A percentile compares a stretch with the other conserved stretches of the same genome.
Evolutionary conservation across 345 rosid species (phyloP).

Genomic region (Turnera subulata): DNA sequence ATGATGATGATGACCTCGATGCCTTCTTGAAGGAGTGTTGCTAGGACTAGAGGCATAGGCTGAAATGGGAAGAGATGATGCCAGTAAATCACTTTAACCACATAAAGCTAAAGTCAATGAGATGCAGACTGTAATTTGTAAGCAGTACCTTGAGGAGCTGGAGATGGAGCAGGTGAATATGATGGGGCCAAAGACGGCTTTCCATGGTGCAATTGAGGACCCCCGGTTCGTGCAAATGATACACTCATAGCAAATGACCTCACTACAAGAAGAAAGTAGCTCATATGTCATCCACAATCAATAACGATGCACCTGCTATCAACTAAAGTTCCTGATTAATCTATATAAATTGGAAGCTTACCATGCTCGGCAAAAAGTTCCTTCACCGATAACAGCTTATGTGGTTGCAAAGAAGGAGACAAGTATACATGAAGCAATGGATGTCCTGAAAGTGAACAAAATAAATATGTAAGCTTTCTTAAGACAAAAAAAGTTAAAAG

Average conservation of each 20-base stretch:
- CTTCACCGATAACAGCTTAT: slow-evolving; percentile 19
- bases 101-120: too few species aligned
- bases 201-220: slow-evolving; percentile 27
- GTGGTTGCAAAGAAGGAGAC: slow-evolving; percentile 30
- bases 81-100: not conserved
- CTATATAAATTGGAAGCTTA: slow-evolving; percentile 21
- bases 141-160: slow-evolving; percentile 40
- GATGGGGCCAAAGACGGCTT: slow-evolving; percentile 38
- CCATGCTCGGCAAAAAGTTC: slow-evolving; percentile 26
- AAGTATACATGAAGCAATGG: slow-evolving; percentile 24
- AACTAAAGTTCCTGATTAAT: not conserved
- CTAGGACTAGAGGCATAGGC: slow-evolving; percentile 40
- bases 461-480: slow-evolving; percentile 5
- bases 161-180: slow-evolving; percentile 44
- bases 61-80: slow-evolving; percentile 25
- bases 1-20: slow-evolving; percentile 38
- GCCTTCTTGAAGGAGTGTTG: slow-evolving; percentile 36
- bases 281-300: not conserved
- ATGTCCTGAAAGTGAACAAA: slow-evolving; percentile 30
- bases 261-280: slow-evolving; percentile 37
- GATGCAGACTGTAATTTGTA: not conserved
- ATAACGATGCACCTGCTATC: not conserved
- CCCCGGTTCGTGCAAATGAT: slow-evolving; percentile 33
- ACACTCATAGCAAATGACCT: slow-evolving; percentile 40
- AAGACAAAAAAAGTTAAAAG: not conserved